Evolutionary conservation across 169 alveolate species (phyloP).

Genomic region (Babesia ovis): DNA sequence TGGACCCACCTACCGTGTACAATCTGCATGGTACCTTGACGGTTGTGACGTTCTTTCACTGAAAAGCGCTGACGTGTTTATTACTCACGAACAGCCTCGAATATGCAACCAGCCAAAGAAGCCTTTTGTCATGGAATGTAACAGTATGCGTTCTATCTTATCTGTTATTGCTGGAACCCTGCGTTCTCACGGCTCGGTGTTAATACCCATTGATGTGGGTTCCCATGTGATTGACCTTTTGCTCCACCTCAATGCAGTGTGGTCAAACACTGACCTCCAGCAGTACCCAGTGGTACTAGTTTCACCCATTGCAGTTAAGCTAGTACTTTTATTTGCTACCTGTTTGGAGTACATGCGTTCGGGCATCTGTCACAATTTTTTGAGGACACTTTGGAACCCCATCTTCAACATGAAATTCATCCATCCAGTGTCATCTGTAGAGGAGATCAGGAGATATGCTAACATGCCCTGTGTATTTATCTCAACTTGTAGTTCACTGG

Average conservation of each 20-base stretch:
- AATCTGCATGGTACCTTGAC: constrained; percentile 33
- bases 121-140: neutral
- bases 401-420: constrained; percentile 31
- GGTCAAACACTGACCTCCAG: constrained; percentile 41
- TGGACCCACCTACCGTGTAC: constrained; percentile 37
- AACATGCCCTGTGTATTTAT: constrained; percentile 59
- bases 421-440: constrained; percentile 33
- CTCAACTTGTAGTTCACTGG: constrained; percentile 39
- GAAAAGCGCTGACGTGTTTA: constrained; percentile 29
- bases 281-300: constrained; percentile 53
- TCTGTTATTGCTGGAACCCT: constrained; percentile 28
- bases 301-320: constrained; percentile 58
- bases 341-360: constrained; percentile 61
- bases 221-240: constrained; percentile 38
- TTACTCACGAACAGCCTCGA: constrained; percentile 23
- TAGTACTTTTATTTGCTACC: constrained; percentile 45
- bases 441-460: constrained; percentile 30
- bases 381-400: constrained; percentile 59
- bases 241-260: constrained; percentile 42
- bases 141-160: constrained; percentile 1
- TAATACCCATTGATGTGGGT: constrained; percentile 60
- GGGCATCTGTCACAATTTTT: constrained; percentile 33
- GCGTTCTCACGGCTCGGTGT: constrained; percentile 36
- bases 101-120: neutral
- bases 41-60: constrained; percentile 24